Base-by-base conservation (phyloP, 2,329 filamentous ascomycete genomes). In the Corynespora cassiicola region DNA sequence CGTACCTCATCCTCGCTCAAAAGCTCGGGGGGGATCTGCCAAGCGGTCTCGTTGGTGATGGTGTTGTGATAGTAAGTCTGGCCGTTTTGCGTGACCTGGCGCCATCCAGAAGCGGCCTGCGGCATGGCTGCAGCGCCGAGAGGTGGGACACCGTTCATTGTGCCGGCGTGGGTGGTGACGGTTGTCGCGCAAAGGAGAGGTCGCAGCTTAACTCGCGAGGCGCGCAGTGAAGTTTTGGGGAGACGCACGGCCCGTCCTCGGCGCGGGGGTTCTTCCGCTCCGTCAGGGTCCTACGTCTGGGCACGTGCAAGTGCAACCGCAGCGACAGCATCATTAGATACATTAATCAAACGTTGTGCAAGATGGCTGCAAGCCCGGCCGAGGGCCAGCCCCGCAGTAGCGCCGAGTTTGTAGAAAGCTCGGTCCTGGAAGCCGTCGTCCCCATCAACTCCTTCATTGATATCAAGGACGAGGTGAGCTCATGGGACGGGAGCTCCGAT, bases 61-160 rank as follows among this genome's bases (percentile, higher is more conserved):
- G 84, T 74, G 66, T 99, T 95, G 76, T 91, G 95, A 69, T 95
- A 99, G 70, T 99, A 99, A 30, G 84, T 78, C 54, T 88, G 84
- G 50, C 91, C 92, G 61, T 96, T 90, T 3, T 84, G 74, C 53
- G 86, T 88, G 54, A 88, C 85, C 68, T 94, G 88, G 68, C 88
- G 85, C 91, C 91, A 96, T 27, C 80, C 65, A 39, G 54, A 30
- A 6, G 32, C 38, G 15, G 31, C 23, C 22, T 35, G 40, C 17
- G 40, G 40, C 36, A 34, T 33, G 16, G 35, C 78, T 75, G 32
- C 65, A 73, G 62, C 78, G 55, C 74, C 36, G 71, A 69, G 56
- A 39, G 73, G 73, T 42, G 74, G 72, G 53, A 73, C 73, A 44
- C 78, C 80, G 66, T 81, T 86, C 82, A 87, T 87, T 45, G 65